A percentile compares a stretch with the other conserved stretches of the same genome.
These are phyloP conservation scores for Sporisorium iseilematis-ciliati DNA, from an alignment of 1,284 basidiomycete genomes.

Conservation along the genomic window DNA sequence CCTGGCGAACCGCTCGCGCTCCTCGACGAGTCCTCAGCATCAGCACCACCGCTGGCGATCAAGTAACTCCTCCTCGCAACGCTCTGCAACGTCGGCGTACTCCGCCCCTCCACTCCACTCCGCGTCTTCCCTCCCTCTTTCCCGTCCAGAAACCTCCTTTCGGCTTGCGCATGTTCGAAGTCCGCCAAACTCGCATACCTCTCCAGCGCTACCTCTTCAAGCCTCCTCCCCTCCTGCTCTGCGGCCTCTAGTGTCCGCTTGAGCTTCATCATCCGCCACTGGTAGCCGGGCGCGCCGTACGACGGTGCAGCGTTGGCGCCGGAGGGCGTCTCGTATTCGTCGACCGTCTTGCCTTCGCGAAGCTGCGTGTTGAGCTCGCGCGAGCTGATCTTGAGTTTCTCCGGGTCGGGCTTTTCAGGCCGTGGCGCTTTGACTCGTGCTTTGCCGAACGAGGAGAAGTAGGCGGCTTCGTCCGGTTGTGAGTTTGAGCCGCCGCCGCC, in stretches of 20 bases:
- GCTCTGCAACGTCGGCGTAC: constrained; percentile 65
- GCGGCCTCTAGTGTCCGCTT: constrained; percentile 88
- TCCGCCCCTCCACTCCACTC: constrained; percentile 72
- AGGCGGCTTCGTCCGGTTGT: constrained; percentile 68
- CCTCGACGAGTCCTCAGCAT: constrained; percentile 3
- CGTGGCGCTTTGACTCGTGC: constrained; percentile 73
- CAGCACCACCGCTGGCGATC: constrained; percentile 27
- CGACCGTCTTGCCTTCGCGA: constrained; percentile 75
- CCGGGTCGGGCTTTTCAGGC: constrained; percentile 77
- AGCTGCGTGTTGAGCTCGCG: constrained; percentile 86
- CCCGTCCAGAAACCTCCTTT: constrained; percentile 85
- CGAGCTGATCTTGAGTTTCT: constrained; percentile 75
- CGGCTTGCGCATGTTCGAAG: constrained; percentile 88
- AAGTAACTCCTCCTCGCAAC: constrained; percentile 45
- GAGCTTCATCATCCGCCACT: constrained; percentile 98
- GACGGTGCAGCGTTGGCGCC: constrained; percentile 56
- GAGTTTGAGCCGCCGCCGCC: constrained; percentile 5
- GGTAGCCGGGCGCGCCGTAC: constrained; percentile 85
- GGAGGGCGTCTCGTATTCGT: constrained; percentile 73
- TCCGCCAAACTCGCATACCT: constrained; percentile 74
- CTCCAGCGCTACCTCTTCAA: constrained; percentile 88
- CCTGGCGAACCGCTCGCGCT: constrained; percentile 17
- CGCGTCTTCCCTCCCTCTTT: constrained; percentile 72
- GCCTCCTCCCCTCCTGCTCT: constrained; percentile 79
- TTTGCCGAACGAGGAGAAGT: constrained; percentile 83